These are phyloP conservation scores for Rhipidocladum racemiflorum DNA, from an alignment of 176 grass and related monocot species.

Conservation along the genomic window DNA sequence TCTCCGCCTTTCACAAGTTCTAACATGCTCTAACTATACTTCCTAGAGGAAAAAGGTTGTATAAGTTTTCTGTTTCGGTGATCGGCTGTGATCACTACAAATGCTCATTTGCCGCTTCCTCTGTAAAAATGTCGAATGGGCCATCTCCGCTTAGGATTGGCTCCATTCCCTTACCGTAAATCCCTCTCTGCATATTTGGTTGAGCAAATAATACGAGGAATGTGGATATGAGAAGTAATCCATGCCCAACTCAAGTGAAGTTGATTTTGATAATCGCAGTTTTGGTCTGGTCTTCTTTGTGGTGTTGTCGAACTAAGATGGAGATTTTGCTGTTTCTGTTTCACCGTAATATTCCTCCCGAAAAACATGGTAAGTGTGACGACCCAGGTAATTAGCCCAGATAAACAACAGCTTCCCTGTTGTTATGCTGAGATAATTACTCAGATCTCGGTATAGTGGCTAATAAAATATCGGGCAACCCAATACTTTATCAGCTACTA, in stretches of 20 bases:
- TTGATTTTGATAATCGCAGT: conserved; percentile 35
- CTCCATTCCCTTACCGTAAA: conserved; percentile 33
- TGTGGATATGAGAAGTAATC: conserved; percentile 36
- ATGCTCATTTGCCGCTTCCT: conserved; percentile 38
- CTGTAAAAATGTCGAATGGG: conserved; percentile 48
- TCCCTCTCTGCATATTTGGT: conserved; percentile 41
- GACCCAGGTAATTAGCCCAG: too few species aligned
- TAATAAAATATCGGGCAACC: too few species aligned
- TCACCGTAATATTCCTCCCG: not conserved
- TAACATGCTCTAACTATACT: conserved; percentile 60
- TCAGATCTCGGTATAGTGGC: too few species aligned
- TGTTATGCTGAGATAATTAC: too few species aligned
- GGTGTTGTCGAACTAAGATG: not conserved
- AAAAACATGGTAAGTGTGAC: not conserved
- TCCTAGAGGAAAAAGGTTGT: conserved; percentile 48
- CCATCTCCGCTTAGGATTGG: conserved; percentile 55
- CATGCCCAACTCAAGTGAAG: conserved; percentile 29
- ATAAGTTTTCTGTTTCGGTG: conserved; percentile 53
- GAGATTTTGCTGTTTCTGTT: not conserved
- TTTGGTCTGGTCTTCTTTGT: conserved; percentile 18
- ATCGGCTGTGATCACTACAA: conserved; percentile 41
- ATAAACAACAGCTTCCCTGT: too few species aligned
- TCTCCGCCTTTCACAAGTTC: conserved; percentile 35
- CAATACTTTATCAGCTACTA: too few species aligned
- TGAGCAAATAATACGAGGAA: conserved; percentile 51